Base-by-base conservation (phyloP, 2,329 filamentous ascomycete species). In the Exserohilum turcica region DNA sequence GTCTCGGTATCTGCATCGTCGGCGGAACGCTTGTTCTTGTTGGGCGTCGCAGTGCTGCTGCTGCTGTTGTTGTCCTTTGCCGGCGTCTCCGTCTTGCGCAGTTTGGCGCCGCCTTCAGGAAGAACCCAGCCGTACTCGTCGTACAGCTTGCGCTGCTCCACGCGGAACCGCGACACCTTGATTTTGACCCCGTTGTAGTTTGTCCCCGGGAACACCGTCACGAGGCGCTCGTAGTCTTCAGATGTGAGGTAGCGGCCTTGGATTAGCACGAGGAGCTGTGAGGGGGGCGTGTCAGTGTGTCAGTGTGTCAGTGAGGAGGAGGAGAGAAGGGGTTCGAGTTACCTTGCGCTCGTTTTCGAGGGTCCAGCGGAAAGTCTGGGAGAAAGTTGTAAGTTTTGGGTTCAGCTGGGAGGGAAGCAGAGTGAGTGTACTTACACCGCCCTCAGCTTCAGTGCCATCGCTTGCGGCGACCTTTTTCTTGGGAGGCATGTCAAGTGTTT, bases 251-350 rank as follows among this genome's bases (percentile, higher is more conserved):
- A 48, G 43, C 59, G 59, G 45, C 56, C 54, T 44, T 54, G 48
- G 3, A 42, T 65, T 7, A 69, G 40, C 49, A 68, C 43, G 52
- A 67, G 39, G 50, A 66, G 50, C 67, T 74, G 5, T 29, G 18
- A 5, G 8, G 12, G 27, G 8, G 27, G n/a, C n/a, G n/a, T n/a
- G n/a, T 57, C 42, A 53, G 52, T 24, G 21, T 5, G 4, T 12
- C 61, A 43, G 43, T 56, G 3, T 32, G 69, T 70, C 79, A n/a
- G 27, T 6, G n/a, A 2, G 16, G 29, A 13, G 10, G 21, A 6
- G 21, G 29, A 15, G 16, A 13, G 12, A 5, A 10, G 10, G 12
- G 9, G 18, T 9, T 8, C 12, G 28, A 42, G 13, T 3, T 40
- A 53, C 49, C 24, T 56, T 64, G 28, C 3, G 37, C 5, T 63